These are phyloP conservation scores for Boletus sensibilis DNA, from an alignment of 768 basidiomycete species.

Conservation along the genomic window DNA sequence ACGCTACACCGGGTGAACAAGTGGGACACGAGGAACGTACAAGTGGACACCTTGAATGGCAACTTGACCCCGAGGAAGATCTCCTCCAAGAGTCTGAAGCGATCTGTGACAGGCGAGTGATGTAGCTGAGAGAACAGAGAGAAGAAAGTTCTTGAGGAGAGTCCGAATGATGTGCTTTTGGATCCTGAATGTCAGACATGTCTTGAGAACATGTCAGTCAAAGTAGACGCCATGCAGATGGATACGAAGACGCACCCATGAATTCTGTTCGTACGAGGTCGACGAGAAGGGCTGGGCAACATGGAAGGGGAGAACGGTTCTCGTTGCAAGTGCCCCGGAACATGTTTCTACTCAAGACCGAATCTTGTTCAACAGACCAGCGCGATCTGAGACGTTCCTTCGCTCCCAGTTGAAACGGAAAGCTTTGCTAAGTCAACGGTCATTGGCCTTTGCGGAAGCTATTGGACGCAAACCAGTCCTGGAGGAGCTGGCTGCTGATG, in stretches of 20 bases:
- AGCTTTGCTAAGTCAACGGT: too few species aligned
- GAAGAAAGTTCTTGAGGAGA: slow-evolving; percentile 27
- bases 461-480: too few species aligned
- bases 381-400: too few species aligned
- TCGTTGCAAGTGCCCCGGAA: too few species aligned
- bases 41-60: slow-evolving; percentile 70
- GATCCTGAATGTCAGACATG: slow-evolving; percentile 64
- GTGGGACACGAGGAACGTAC: slow-evolving; percentile 37
- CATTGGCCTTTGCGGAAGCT: too few species aligned
- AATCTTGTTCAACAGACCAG: too few species aligned
- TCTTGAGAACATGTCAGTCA: slow-evolving; percentile 37
- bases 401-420: too few species aligned
- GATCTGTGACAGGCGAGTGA: slow-evolving; percentile 28
- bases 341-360: too few species aligned
- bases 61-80: slow-evolving; percentile 62
- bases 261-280: too few species aligned
- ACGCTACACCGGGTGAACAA: not conserved
- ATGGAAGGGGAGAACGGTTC: too few species aligned
- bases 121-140: slow-evolving; percentile 26
- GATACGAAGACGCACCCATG: slow-evolving; percentile 51
- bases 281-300: too few species aligned
- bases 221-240: not conserved
- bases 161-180: slow-evolving; percentile 63
- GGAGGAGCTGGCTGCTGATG: too few species aligned
- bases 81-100: slow-evolving; percentile 39